Percentiles rank a stretch among this genome's conserved stretches.
Conservation (phyloP, 2,329 filamentous ascomycete genomes). For the Fusarium euwallaceae region DNA sequence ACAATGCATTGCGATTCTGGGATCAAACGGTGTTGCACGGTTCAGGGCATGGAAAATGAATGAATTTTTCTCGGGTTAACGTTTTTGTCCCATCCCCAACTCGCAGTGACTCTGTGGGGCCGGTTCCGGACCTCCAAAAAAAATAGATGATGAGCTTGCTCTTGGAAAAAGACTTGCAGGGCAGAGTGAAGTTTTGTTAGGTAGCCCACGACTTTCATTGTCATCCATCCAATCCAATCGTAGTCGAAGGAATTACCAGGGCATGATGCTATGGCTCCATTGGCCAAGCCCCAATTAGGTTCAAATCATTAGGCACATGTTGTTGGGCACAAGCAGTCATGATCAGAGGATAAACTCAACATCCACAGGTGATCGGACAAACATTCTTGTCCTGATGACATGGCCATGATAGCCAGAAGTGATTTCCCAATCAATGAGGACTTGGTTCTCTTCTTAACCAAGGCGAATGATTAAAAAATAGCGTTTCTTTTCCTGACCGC, state of each 20-base stretch:
- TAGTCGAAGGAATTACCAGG: background rate
- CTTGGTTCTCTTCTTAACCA: background rate
- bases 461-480: background rate
- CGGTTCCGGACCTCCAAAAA: constrained; percentile 42
- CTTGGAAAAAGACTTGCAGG: constrained; percentile 38
- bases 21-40: constrained; percentile 57
- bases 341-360: background rate
- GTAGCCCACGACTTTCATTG: background rate
- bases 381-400: background rate
- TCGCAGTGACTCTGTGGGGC: constrained; percentile 48
- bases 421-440: too few relatives aligned
- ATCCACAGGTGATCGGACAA: background rate
- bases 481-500: background rate
- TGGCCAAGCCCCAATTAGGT: background rate
- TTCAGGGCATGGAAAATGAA: constrained; percentile 60
- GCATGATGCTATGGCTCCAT: background rate
- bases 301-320: background rate
- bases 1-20: constrained; percentile 56
- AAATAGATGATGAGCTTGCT: constrained; percentile 54
- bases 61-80: constrained; percentile 56
- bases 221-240: background rate
- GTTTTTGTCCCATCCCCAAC: constrained; percentile 44
- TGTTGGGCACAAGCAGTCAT: background rate
- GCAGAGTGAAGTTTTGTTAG: constrained; percentile 20
- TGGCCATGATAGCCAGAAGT: background rate